Evolutionary conservation across 352 stramenopile genomes (phyloP).

Genomic region (Phytopythium oedochilum): DNA sequence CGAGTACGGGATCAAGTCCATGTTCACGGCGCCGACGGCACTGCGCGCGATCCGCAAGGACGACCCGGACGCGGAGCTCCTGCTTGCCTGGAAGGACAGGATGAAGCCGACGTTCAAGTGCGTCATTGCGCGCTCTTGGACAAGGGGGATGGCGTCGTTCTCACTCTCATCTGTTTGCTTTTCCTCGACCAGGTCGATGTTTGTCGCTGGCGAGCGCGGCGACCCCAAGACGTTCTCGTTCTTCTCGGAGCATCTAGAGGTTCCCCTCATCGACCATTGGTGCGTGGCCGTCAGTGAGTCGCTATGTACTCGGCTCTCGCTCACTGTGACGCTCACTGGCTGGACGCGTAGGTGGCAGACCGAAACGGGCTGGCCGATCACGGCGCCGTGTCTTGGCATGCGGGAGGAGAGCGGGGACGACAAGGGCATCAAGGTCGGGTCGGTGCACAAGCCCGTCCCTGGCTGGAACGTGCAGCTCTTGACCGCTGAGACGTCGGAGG

Average conservation of each 20-base stretch:
- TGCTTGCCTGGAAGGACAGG: conserved; percentile 35
- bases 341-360: too few species aligned
- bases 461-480: conserved; percentile 82
- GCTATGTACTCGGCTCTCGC: too few species aligned
- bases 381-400: conserved; percentile 66
- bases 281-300: too few species aligned
- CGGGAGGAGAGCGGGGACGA: conserved; percentile 35
- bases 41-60: conserved; percentile 86
- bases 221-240: conserved; percentile 87
- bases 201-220: conserved; percentile 84
- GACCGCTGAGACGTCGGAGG: conserved; percentile 32
- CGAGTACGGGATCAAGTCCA: conserved; percentile 77
- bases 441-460: conserved; percentile 57
- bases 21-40: conserved; percentile 93
- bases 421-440: conserved; percentile 58
- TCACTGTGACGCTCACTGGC: too few species aligned
- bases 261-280: conserved; percentile 85
- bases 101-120: conserved; percentile 51
- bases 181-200: too few species aligned
- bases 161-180: too few species aligned
- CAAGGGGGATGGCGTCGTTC: too few species aligned
- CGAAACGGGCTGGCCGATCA: conserved; percentile 84
- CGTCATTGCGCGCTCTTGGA: too few species aligned
- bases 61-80: conserved; percentile 58
- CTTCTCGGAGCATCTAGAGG: conserved; percentile 51